Evolutionary conservation across 352 stramenopile species (phyloP), one percentile per base, ranked within the genome.

Genomic region (Globisporangium abappressorium): DNA sequence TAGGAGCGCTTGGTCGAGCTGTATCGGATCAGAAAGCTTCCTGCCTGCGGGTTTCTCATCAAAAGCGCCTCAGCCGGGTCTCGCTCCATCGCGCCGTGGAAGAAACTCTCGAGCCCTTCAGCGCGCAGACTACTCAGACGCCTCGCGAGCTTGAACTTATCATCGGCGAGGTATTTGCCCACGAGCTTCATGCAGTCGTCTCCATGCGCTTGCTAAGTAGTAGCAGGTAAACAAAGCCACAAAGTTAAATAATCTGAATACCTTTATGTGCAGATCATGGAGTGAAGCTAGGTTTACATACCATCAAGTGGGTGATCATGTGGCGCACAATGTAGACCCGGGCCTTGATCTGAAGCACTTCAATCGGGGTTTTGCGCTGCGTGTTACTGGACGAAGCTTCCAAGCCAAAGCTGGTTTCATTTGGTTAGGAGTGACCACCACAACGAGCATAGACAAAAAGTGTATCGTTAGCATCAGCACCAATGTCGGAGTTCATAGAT

Each of bases 11-110:
- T 79, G 2, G 75, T 77, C 9, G 83, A 72, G 36, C 73, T 90
- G 76, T 91, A 93, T n/a, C 85, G 81, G 55, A 93, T 93, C 12
- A 93, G 73, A 64, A 93, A 93, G 59, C 76, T 85, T 15, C 85
- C 85, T 1, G 65, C 38, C 3, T 73, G 76, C 3, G 38, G 55
- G 15, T 73, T 73, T 1, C 57, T 36, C 20, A 70, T 8, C 33
- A 93, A 58, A 57, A 93, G 71, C 43, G 78, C 62, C 43, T 91
- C 78, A 1, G 83, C 70, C 22, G 67, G 73, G 20, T 81, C 79
- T 15, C 85, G 85, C 1, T 84, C 77, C 28, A 93, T 91, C 30
- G 89, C 82, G 9, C 85, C 85, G 53, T 93, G 85, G 74, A 87
- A 93, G 71, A 93, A 93, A 30, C 80, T 90, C 68, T 87, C 81